Base-by-base conservation (phyloP, 805 yeast genomes). In the Peterozyma toletana region DNA sequence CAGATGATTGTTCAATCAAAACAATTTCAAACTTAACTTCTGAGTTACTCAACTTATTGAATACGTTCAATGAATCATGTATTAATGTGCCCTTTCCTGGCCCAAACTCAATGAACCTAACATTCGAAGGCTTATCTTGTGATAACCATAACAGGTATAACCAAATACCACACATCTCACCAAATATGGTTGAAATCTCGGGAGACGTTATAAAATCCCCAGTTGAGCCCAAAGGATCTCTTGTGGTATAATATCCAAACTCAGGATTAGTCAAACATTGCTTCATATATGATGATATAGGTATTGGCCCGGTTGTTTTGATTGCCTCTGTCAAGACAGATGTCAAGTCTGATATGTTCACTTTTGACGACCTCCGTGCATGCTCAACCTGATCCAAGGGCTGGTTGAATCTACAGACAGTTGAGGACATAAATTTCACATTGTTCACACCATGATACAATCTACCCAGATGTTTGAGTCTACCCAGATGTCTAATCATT, bases 171-270 rank as follows among this genome's bases (percentile, higher is more conserved):
- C 85, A 70, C 66, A 85, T 75, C 58, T 87, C 95, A 16, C 96
- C 96, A 66, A 86, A 87, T 64, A 86, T 82, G 35, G 86, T 86
- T 6, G 91, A 83, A 41, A 87, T 85, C 60, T 87, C 96, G 0
- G 96, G 96, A 0, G 91, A 82, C 0, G 96, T 87, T 41, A 82
- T 71, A 58, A 87, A 87, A 59, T 87, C 96, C 5, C 95, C 95
- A 2, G 59, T 45, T 1, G 51, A 33, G 35, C 52, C 60, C 33
- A 87, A 65, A 2, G 95, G 95, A 52, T 86, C 82, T 48, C 80
- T 65, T 3, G 86, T 81, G 17, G 88, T 83, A 56, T 87, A 86
- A 58, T 87, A 87, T 0, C 96, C 96, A 50, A 71, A 73, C 9
- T 75, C 67, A 0, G 95, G 93, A 55, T 85, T 84, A 0, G 88